A percentile compares a stretch with the other conserved stretches of the same genome.
These are phyloP conservation scores for Dictyostelium capitatum DNA, from an alignment of 78 protist genomes.

Conservation along the genomic window DNA sequence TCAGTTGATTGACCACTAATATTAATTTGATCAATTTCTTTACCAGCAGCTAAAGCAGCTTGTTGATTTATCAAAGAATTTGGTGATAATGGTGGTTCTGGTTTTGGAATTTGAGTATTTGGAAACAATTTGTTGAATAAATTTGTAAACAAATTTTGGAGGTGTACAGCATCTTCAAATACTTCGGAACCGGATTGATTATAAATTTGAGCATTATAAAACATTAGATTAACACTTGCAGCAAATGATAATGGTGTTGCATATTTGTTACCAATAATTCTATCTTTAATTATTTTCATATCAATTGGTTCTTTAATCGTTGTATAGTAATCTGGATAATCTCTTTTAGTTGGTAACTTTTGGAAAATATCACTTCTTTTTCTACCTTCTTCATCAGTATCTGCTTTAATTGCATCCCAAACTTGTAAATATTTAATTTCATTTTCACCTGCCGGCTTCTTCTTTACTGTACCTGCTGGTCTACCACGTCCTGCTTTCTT, in stretches of 20 bases:
- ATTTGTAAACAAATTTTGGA: slow-evolving; percentile 58
- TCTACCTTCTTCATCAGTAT: slow-evolving; percentile 60
- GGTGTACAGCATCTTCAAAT: slow-evolving; percentile 69
- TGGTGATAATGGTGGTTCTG: slow-evolving; percentile 74
- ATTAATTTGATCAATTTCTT: neutral
- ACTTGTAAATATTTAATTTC: slow-evolving; percentile 51
- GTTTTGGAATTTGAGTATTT: slow-evolving; percentile 36
- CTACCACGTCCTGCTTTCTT: slow-evolving; percentile 66
- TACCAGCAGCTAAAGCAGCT: neutral
- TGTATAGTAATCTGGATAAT: slow-evolving; percentile 79
- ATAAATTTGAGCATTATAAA: slow-evolving; percentile 72
- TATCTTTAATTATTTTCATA: slow-evolving; percentile 69
- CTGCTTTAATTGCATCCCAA: slow-evolving; percentile 17
- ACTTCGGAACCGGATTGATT: slow-evolving; percentile 67
- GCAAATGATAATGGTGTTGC: slow-evolving; percentile 50
- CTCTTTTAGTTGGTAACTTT: slow-evolving; percentile 66
- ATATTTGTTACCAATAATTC: slow-evolving; percentile 34
- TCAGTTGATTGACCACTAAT: neutral
- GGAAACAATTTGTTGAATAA: slow-evolving; percentile 50
- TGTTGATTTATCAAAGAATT: neutral
- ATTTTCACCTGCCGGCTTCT: slow-evolving; percentile 35
- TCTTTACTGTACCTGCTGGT: slow-evolving; percentile 75
- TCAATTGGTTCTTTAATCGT: slow-evolving; percentile 75
- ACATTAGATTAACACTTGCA: slow-evolving; percentile 45
- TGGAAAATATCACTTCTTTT: slow-evolving; percentile 56